Base-by-base conservation (phyloP, 352 stramenopile genomes). In the Bremia lactucae region DNA sequence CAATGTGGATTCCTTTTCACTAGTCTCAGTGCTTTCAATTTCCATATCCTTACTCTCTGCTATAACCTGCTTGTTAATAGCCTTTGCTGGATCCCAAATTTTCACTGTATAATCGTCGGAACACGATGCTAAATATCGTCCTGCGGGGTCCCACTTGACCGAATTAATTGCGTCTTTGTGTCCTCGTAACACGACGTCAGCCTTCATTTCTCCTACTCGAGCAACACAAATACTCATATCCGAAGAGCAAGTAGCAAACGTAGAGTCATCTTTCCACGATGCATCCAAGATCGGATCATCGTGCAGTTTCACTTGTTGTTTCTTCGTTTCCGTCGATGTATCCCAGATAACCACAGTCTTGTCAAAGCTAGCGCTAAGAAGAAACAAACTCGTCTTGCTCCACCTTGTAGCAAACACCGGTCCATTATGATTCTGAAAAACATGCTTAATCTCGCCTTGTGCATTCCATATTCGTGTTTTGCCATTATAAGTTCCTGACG, bases 71-170 rank as follows among this genome's bases (percentile, higher is more conserved):
- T 19, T 53, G n/a, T 36, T 29, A 21, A 29, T 50, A 36, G 31
- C 49, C 31, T 70, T 70, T 13, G 61, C 64, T 6, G 76, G 76
- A 55, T 97, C 87, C 94, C 94, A 98, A 7, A 99, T 85, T 68
- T 98, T 98, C 29, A 97, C 94, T 18, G 95, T 97, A 53, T 84
- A 95, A 69, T 99, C 96, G 56, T 99, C 96, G 2, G 94, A 98
- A 62, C 95, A 98, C 26, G 87, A 98, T 4, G 95, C 95, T 19
- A 99, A 72, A 18, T 97, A 65, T 5, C 64, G 75, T 0, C 93
- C 92, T 3, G 81, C 94, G 6, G 94, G 90, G 68, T 97, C 90
- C 96, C 95, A 99, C 52, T 97, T 96, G 34, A 99, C 94, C 23
- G 94, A 95, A 65, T 99, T 98, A 34, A 99, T 96, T 58, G 98